Base-by-base conservation (phyloP, 2,329 filamentous ascomycete genomes). In the Fusarium coffeatum region DNA sequence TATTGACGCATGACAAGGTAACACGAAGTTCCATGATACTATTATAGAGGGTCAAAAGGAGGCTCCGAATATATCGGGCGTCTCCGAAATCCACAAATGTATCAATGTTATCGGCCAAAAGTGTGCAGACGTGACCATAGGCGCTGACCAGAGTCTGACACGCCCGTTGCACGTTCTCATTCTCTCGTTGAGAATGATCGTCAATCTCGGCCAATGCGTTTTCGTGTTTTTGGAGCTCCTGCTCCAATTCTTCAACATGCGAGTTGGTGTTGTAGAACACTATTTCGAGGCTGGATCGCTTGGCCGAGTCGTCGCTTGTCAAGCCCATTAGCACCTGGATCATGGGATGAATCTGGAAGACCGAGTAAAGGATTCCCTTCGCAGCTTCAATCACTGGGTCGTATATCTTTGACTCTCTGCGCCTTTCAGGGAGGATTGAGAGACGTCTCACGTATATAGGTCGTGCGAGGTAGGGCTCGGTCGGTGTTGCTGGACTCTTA, bases 191-290 rank as follows among this genome's bases (percentile, higher is more conserved):
- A 5, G 82, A 79, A 41, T 82, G 80, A 43, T 83, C 83, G 12
- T 87, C 86, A 25, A 83, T 81, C 18, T 86, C 85, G 25, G 66
- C 56, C 0, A 83, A 80, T 8, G 83, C 80, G 20, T 80, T 79
- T 54, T 90, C 87, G 62, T 90, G 87, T 65, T 85, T 87, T 74
- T 90, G 87, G 22, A 91, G 88, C 72, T 90, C 88, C 65, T 87
- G 85, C 72, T 91, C 89, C 10, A 91, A 80, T 73, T 90, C 87
- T 75, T 90, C 87, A 5, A 91, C 88, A 64, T 91, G 89, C 2
- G 85, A 87, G 64, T 88, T 89, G 13, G 89, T 90, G 75, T 90
- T 90, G 78, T 90, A 91, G 64, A 91, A 89, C 28, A 91, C 88
- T 59, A 89, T 86, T 72, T 91, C 89, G 13, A 91, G 84, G 68